Conservation (phyloP, 129 eudicot species). For the Centaurea solstitialis region DNA sequence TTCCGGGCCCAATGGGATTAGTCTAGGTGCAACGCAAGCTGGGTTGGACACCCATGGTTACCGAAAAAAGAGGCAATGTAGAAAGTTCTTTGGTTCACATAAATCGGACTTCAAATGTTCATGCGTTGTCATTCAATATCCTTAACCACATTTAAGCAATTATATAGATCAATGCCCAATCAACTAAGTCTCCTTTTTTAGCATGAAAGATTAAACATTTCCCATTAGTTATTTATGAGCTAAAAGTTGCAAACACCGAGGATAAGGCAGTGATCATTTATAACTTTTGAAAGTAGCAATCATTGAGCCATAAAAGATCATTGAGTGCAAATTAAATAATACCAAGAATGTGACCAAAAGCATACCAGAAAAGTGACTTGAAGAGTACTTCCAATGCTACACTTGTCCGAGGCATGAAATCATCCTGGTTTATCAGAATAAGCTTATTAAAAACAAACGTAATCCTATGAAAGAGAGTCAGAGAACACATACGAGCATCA, state of each 20-base stretch:
- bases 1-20: background rate
- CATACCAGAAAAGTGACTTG: constrained; percentile 90
- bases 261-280: background rate
- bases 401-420: constrained; percentile 97
- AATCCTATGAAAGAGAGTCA: background rate
- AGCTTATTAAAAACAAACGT: constrained; percentile 9
- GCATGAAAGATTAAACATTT: background rate
- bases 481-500: background rate
- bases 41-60: background rate
- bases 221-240: background rate
- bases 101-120: background rate
- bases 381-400: constrained; percentile 78
- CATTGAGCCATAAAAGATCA: background rate
- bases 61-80: background rate
- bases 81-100: background rate
- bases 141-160: background rate
- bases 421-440: constrained; percentile 64
- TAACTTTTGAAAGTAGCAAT: background rate
- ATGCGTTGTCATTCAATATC: background rate
- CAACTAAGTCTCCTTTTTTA: background rate
- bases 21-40: background rate
- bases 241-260: background rate
- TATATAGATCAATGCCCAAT: background rate
- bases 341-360: constrained; percentile 37
- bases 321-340: constrained; percentile 3